Evolutionary conservation across 163 green algal genomes (phyloP), one percentile per base, ranked within the genome.

Genomic region (Chloroidium sp.): DNA sequence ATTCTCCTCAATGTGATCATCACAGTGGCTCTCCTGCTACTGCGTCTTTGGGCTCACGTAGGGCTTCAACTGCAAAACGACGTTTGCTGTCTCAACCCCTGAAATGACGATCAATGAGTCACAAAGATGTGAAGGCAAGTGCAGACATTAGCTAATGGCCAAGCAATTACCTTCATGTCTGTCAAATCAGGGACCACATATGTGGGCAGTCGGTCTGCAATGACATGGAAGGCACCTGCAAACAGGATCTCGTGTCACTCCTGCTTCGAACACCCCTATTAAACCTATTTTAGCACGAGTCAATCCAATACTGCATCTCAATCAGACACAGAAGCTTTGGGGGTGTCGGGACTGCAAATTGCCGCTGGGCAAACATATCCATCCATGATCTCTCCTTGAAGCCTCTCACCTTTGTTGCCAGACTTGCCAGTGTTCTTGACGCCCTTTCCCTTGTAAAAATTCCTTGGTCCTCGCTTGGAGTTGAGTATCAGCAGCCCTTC

Each of bases 381-480:
- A 59, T 10, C 62, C 8, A 2, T 36, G 36, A 36, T 36, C 36
- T 36, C 36, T 36, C 36, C 36, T 36, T 36, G 36, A 36, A 6
- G 12, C 6, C 36, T 69, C 3, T 75, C 74, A 90, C 89, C 89
- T 83, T 93, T 93, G 12, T 77, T 82, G 6, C 87, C 91, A 76
- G 93, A 85, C 1, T 80, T 79, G 1, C 91, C 91, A 4, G 87
- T 87, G 0, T 87, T 67, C 59, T 79, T 64, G 3, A 77, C 84
- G 12, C 91, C 86, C 79, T 94, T 94, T 8, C 91, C 91, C 80
- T 95, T 95, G 86, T 94, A 94, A 76, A 90, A 92, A 3, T 83
- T 82, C 2, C 75, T 75, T 2, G 88, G 88, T 1, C 85, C 88
- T 60, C 87, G 60, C 82, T 95, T 95, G 59, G 86, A 85, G 3